These are phyloP conservation scores for Globisporangium irregulare DNA, from an alignment of 352 stramenopile species.

Conservation along the genomic window DNA sequence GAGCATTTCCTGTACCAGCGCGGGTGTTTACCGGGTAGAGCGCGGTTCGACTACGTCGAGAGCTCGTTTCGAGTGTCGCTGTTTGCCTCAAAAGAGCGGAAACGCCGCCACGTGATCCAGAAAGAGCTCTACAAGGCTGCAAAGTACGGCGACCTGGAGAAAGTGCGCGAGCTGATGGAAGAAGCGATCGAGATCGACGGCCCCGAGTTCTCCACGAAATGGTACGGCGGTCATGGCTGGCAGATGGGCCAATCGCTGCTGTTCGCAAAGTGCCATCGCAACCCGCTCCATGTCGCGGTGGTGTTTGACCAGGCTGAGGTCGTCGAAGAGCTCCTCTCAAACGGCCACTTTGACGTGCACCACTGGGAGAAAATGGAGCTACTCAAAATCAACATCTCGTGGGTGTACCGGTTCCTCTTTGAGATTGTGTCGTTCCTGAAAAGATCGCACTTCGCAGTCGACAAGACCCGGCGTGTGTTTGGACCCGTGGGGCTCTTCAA, in stretches of 20 bases:
- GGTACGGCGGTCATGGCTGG: conserved; percentile 44
- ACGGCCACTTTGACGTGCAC: conserved; percentile 65
- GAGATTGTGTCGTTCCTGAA: conserved; percentile 53
- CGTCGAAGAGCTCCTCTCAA: conserved; percentile 57
- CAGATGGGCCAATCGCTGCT: conserved; percentile 22
- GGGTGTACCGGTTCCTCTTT: conserved; percentile 69
- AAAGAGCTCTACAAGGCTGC: conserved; percentile 56
- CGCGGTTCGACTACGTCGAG: conserved; percentile 67
- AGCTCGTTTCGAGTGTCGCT: conserved; percentile 39
- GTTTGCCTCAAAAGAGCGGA: conserved; percentile 38
- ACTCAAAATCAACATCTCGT: conserved; percentile 59
- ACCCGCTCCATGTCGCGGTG: conserved; percentile 73
- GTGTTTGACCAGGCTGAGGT: conserved; percentile 68
- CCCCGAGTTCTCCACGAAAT: conserved; percentile 56
- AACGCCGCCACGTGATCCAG: conserved; percentile 49
- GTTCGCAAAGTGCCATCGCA: conserved; percentile 49
- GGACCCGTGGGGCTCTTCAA: conserved; percentile 53
- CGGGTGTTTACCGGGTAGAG: conserved; percentile 50
- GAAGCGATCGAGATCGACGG: conserved; percentile 56
- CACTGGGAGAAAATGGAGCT: conserved; percentile 74
- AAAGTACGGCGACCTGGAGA: conserved; percentile 56
- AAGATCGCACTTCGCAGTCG: conserved; percentile 39
- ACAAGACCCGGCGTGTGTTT: conserved; percentile 45
- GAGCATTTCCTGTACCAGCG: conserved; percentile 76
- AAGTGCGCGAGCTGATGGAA: conserved; percentile 42